These are phyloP conservation scores for Candolleomyces efflorescens DNA, from an alignment of 768 basidiomycete genomes.

Conservation along the genomic window DNA sequence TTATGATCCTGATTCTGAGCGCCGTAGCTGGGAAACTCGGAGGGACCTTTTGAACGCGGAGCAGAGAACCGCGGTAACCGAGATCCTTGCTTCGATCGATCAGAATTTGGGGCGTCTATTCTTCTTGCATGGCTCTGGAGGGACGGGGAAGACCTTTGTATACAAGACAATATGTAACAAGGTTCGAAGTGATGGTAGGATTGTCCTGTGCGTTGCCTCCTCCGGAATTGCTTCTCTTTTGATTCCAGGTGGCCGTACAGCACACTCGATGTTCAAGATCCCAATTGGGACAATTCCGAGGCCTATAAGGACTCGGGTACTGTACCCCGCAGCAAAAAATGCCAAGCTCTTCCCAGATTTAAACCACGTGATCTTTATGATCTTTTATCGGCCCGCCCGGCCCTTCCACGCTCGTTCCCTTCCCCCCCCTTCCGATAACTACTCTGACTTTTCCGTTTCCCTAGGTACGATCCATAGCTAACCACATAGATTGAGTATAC, in stretches of 20 bases:
- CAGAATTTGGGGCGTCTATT: conserved; percentile 19
- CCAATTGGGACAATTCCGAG: no score
- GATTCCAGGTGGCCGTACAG: conserved; percentile 39
- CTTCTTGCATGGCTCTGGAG: conserved; percentile 39
- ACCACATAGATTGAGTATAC: no score
- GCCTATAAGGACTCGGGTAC: no score
- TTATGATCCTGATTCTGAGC: conserved; percentile 16
- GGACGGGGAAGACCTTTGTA: conserved; percentile 44
- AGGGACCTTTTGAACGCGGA: conserved; percentile 19
- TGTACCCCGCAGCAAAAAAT: no score
- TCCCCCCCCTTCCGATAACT: no score
- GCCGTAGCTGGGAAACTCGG: not conserved
- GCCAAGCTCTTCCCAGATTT: no score
- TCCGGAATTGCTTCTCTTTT: conserved; percentile 46
- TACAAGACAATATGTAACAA: conserved; percentile 29
- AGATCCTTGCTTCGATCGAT: conserved; percentile 23
- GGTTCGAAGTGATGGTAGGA: conserved; percentile 19
- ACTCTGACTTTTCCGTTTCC: no score
- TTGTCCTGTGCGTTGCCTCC: conserved; percentile 46
- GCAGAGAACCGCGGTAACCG: conserved; percentile 22
- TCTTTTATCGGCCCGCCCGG: no score
- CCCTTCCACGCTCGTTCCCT: no score
- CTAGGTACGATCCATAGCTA: no score
- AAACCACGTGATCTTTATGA: no score
- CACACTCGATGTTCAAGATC: conserved; percentile 47